These are phyloP conservation scores for Haplographium delicatum DNA, from an alignment of 495 filamentous ascomycete genomes.

Conservation along the genomic window DNA sequence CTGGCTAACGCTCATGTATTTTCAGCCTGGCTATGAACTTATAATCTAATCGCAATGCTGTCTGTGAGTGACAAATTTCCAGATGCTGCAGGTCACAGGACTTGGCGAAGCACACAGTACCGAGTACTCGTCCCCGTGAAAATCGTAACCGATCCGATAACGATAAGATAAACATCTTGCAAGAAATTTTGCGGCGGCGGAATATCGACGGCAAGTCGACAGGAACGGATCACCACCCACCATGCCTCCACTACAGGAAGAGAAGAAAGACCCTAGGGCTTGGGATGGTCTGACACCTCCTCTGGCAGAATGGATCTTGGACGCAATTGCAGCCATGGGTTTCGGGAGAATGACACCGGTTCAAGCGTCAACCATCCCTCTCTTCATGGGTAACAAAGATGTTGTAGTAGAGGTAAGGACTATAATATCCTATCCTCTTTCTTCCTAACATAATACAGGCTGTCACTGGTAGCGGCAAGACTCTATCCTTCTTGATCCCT, in stretches of 20 bases:
- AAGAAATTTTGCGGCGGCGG: background rate
- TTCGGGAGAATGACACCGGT: constrained; percentile 89
- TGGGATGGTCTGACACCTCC: constrained; percentile 76
- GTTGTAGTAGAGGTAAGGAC: constrained; percentile 74
- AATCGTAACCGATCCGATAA: constrained; percentile 1
- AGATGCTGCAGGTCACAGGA: no score
- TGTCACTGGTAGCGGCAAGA: constrained; percentile 95
- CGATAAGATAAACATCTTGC: background rate
- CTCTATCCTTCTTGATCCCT: constrained; percentile 84
- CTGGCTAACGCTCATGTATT: no score
- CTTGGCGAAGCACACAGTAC: no score
- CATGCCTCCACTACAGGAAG: constrained; percentile 16
- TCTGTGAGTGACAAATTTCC: no score
- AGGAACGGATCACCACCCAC: background rate
- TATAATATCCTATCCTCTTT: background rate
- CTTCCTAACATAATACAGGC: constrained; percentile 43
- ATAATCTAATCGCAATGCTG: no score
- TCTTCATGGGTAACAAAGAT: constrained; percentile 91
- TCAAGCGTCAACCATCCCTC: constrained; percentile 86
- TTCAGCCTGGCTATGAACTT: no score
- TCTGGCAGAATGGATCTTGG: constrained; percentile 86
- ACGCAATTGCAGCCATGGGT: constrained; percentile 77
- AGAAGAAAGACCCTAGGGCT: constrained; percentile 48
- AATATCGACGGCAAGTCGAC: constrained; percentile 1
- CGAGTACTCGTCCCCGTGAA: no score